Evolutionary conservation across 2,329 filamentous ascomycete species (phyloP).

Genomic region (Monilinia vaccinii-corymbosi): DNA sequence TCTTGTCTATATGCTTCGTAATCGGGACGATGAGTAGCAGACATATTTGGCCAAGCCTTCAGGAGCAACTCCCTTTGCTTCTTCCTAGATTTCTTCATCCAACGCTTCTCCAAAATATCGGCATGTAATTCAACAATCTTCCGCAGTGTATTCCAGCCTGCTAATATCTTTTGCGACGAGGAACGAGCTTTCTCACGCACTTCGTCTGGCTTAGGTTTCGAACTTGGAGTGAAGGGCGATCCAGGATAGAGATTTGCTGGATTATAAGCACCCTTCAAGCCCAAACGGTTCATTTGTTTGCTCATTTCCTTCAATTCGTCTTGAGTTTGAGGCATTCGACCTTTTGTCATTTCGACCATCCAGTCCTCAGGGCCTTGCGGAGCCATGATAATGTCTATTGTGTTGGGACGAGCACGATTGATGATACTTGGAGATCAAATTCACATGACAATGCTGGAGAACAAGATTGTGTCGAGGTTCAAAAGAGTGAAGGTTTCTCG

Average conservation of each 20-base stretch:
- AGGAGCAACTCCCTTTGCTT: neutral
- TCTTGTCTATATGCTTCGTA: neutral
- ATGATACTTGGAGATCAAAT: too few relatives aligned
- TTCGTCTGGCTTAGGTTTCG: neutral
- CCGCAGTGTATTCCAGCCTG: neutral
- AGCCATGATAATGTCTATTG: too few relatives aligned
- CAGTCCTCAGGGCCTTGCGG: neutral
- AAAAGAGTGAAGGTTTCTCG: too few relatives aligned
- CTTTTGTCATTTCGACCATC: neutral
- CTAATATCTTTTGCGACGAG: neutral
- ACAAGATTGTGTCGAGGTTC: too few relatives aligned
- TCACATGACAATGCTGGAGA: too few relatives aligned
- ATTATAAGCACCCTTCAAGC: neutral
- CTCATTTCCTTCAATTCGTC: neutral
- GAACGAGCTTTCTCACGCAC: neutral
- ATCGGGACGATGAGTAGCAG: neutral
- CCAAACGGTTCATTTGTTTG: neutral
- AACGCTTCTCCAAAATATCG: neutral
- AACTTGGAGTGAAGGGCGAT: neutral
- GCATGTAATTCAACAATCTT: neutral
- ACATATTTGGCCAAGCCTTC: neutral
- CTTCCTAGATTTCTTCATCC: neutral
- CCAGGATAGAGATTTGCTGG: neutral
- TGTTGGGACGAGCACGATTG: too few relatives aligned
- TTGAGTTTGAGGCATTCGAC: neutral